Base-by-base conservation (phyloP, 2,329 filamentous ascomycete genomes). In the Penicillium sp. region DNA sequence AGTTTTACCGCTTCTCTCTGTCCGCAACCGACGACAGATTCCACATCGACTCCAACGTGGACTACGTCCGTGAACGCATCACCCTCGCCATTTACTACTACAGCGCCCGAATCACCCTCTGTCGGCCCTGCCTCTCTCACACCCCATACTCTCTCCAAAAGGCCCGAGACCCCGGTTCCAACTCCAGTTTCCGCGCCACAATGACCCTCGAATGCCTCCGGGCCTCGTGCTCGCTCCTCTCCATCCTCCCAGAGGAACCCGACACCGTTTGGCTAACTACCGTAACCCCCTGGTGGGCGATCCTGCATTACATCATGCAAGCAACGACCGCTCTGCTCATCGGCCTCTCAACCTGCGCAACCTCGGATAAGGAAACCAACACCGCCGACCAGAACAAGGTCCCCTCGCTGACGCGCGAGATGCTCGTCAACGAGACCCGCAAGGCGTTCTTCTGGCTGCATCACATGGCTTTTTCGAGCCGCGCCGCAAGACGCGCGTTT, bases 251-350 rank as follows among this genome's bases (percentile, higher is more conserved):
- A 1, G 70, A 79, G 3, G 59, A 68, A 2, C 71, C 76, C 0
- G 71, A 78, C 53, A 65, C 73, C 4, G 38, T 69, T 23, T 77
- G 76, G 62, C 63, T 82, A 2, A 70, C 71, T 13, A 70, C 70
- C 19, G 60, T 73, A 2, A 70, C 77, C 0, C 77, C 78, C 9
- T 81, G 78, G 78, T 81, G 79, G 77, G 72, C 68, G 57, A 70
- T 79, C n/a, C 68, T 82, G 0, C 78, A 81, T 63, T 78, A 73
- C 62, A 62, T 81, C 2, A 79, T 81, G 70, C 79, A 81, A 63
- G 76, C 78, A 1, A 76, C 73, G 0, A 78, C 75, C 0, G 74
- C 79, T 7, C 66, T 81, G 15, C 70, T 81, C 17, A 71, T 81
- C 4, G 74, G 75, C n/a, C 62, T 81, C 1, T 71, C 73, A 0